Base-by-base conservation (phyloP, 2,329 filamentous ascomycete species). In the Colletotrichum incanum region DNA sequence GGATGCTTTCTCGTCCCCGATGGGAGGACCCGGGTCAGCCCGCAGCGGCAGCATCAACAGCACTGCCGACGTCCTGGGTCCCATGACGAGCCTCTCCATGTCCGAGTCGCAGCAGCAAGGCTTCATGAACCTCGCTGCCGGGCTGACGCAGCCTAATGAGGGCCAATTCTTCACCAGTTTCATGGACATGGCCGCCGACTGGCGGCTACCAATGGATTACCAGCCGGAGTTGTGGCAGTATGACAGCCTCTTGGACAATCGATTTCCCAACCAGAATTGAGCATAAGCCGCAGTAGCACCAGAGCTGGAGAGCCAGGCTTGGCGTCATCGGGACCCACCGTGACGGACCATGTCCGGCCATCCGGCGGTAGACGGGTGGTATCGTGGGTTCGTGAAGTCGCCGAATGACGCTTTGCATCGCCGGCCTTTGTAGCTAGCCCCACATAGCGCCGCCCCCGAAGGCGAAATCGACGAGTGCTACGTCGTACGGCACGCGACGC, bases 191-290 rank as follows among this genome's bases (percentile, higher is more conserved):
- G 52, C 65, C 23, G 54, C 31, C 54, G 54, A 72, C 59, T 72
- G 69, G 69, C 59, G 69, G 31, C 52, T 72, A 16, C 69, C 65
- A 18, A 59, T 72, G 65, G 69, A 72, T 31, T 72, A 69, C 31
- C 69, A 72, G 59, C 69, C 69, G 23, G 65, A 72, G 16, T 39
- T 72, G 0, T 72, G 69, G 69, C 69, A 72, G 39, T 69, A 59
- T 8, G 69, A 69, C 28, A 64, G 37, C 28, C 11, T 69, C 9
- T 26, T 55, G 11, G 65, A 64, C 26, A 39, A 39, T 20, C 52
- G 47, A 9, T 69, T 43, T n/a, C 43, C 47, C 18, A 58, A 49
- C 52, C 39, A 72, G 23, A 69, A 55, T 26, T 58, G 34, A 67
- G 11, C 39, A 39, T 23, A 4, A n/a, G 18, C 23, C 56, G n/a